Conservation (phyloP, 73 alveolate genomes). For the Breviolum minutum region DNA sequence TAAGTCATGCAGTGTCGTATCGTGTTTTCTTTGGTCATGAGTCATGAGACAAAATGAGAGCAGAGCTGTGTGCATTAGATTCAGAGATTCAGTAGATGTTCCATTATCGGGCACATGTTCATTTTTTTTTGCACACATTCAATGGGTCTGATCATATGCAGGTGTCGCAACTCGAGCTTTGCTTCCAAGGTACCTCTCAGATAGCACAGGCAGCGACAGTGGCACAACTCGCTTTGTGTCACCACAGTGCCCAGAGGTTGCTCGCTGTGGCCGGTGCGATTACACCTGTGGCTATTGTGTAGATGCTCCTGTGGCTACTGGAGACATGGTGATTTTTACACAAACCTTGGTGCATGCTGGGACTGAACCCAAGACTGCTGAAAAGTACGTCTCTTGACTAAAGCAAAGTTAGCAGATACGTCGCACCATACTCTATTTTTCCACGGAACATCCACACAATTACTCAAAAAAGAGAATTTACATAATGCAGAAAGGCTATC, state of each 20-base stretch:
- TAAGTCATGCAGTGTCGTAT: too few relatives aligned
- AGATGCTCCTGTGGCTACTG: conserved; percentile 56
- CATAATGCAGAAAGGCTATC: background rate
- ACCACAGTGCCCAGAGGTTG: conserved; percentile 78
- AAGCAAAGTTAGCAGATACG: background rate
- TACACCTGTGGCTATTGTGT: conserved; percentile 37
- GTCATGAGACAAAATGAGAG: too few relatives aligned
- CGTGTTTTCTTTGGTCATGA: too few relatives aligned
- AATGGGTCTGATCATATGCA: background rate
- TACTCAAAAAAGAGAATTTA: background rate
- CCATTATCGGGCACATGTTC: too few relatives aligned
- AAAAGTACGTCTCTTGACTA: conserved; percentile 44
- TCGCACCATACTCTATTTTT: background rate
- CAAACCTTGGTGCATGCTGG: conserved; percentile 81
- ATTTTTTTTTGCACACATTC: background rate
- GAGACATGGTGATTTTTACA: conserved; percentile 49
- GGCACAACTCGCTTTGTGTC: conserved; percentile 75
- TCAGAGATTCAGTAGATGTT: too few relatives aligned
- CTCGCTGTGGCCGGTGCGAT: conserved; percentile 67
- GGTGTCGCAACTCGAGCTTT: background rate
- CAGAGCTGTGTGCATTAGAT: too few relatives aligned
- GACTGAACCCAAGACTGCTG: conserved; percentile 57
- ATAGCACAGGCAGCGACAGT: background rate
- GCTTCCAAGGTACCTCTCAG: conserved; percentile 9
- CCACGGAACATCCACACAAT: too few relatives aligned